phyloP scores from a whole-genome alignment of 2,329 filamentous ascomycete species.

The Myrmaecium sp. region DNA sequence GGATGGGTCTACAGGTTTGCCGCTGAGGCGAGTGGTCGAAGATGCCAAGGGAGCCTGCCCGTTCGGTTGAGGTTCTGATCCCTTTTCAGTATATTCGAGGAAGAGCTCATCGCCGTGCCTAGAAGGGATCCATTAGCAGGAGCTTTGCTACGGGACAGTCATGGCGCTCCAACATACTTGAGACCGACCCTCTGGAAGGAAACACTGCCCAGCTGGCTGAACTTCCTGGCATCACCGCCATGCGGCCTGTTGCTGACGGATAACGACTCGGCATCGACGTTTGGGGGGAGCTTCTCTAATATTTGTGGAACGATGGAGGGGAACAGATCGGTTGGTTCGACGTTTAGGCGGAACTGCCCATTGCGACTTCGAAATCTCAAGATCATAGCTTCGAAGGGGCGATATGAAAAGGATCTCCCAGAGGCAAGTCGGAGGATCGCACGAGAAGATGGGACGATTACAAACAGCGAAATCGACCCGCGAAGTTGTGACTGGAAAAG shows the following conservation, averaged over 20 bases:
- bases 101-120: conserved; percentile 89
- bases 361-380: conserved; percentile 79
- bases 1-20: conserved; percentile 51
- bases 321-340: conserved; percentile 62
- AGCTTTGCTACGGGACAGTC: conserved; percentile 2
- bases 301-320: conserved; percentile 37
- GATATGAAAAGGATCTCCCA: no score
- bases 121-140: conserved; percentile 7
- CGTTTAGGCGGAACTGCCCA: conserved; percentile 74
- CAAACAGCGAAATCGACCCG: no score
- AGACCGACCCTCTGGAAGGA: conserved; percentile 40
- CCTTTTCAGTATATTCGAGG: conserved; percentile 55
- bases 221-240: conserved; percentile 37
- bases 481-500: no score
- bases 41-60: conserved; percentile 22
- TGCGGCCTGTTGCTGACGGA: conserved; percentile 43
- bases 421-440: no score
- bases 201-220: conserved; percentile 36
- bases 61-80: conserved; percentile 27
- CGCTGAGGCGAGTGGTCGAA: conserved; percentile 53
- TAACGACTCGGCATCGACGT: conserved; percentile 37
- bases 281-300: conserved; percentile 41
- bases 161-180: conserved; percentile 25
- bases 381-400: conserved; percentile 47
- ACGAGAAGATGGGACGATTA: no score